A percentile compares a stretch with the other conserved stretches of the same genome.
Evolutionary conservation across 495 filamentous ascomycete genomes (phyloP).

Genomic region (Zalerion maritima): DNA sequence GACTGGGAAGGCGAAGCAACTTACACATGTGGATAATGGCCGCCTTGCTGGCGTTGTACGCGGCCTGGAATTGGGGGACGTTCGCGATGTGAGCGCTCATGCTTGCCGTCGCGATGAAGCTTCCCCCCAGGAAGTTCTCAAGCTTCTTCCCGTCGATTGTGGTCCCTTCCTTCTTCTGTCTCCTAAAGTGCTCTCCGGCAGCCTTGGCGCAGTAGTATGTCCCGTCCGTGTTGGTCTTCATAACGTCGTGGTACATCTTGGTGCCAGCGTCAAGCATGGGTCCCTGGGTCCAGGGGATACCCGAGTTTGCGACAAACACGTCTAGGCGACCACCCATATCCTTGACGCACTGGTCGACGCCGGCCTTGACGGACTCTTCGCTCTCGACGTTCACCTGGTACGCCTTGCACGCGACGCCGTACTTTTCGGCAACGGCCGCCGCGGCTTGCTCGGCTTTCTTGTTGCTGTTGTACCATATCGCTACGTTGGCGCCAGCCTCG

Average conservation of each 20-base stretch:
- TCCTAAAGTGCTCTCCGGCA: slow-evolving; percentile 51
- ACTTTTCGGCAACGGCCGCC: slow-evolving; percentile 53
- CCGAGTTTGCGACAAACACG: slow-evolving; percentile 69
- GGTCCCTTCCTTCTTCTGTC: slow-evolving; percentile 47
- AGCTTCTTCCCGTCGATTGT: slow-evolving; percentile 51
- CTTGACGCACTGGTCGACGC: slow-evolving; percentile 42
- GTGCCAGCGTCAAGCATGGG: slow-evolving; percentile 49
- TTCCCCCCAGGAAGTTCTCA: slow-evolving; percentile 50
- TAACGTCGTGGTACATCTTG: slow-evolving; percentile 51
- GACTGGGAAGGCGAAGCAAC: slow-evolving; percentile 7
- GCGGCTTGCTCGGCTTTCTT: slow-evolving; percentile 55
- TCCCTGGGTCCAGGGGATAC: slow-evolving; percentile 59
- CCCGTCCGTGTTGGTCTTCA: slow-evolving; percentile 65
- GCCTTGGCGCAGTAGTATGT: slow-evolving; percentile 70
- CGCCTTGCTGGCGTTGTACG: slow-evolving; percentile 83
- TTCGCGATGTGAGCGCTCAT: slow-evolving; percentile 84
- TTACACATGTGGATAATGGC: slow-evolving; percentile 72
- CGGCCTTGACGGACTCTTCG: slow-evolving; percentile 39
- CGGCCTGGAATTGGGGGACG: slow-evolving; percentile 69
- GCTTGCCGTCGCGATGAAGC: slow-evolving; percentile 64
- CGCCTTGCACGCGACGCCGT: slow-evolving; percentile 70
- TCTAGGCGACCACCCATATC: slow-evolving; percentile 67
- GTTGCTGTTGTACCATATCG: slow-evolving; percentile 77
- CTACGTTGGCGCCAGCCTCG: slow-evolving; percentile 78
- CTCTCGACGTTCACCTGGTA: slow-evolving; percentile 57